Conservation (phyloP, 2,329 filamentous ascomycete genomes). For the Claviceps cyperi region DNA sequence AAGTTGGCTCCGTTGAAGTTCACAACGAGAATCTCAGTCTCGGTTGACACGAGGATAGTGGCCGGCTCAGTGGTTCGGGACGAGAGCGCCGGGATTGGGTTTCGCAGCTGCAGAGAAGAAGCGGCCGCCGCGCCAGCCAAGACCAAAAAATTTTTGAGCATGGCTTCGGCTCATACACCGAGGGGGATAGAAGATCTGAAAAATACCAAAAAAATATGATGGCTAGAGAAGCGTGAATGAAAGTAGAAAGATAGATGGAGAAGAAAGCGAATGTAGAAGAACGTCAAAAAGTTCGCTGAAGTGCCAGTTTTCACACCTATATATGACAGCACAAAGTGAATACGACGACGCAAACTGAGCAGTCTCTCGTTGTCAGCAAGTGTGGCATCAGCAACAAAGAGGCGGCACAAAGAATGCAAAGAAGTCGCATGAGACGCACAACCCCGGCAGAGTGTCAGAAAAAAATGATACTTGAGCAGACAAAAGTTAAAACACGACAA, state of each 20-base stretch:
- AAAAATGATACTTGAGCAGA: too few relatives aligned
- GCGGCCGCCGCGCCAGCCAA: not conserved
- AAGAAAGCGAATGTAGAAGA: not conserved
- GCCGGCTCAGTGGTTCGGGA: not conserved
- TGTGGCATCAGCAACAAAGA: too few relatives aligned
- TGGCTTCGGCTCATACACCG: not conserved
- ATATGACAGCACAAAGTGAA: too few relatives aligned
- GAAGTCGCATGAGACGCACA: too few relatives aligned
- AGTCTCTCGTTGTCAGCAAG: too few relatives aligned
- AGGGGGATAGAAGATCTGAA: too few relatives aligned
- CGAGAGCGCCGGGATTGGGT: not conserved
- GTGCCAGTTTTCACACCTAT: too few relatives aligned
- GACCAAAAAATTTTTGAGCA: not conserved
- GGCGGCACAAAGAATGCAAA: too few relatives aligned
- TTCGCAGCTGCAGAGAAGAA: not conserved
- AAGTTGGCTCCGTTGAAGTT: conserved; percentile 28
- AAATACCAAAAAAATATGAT: not conserved
- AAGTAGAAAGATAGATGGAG: not conserved
- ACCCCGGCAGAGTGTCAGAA: too few relatives aligned
- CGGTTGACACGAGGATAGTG: conserved; percentile 25
- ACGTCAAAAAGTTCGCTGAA: not conserved
- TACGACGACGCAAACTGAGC: too few relatives aligned
- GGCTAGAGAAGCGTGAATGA: not conserved
- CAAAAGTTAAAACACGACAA: too few relatives aligned
- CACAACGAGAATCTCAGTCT: conserved; percentile 25